Evolutionary conservation across 257 asterid species (phyloP).

Genomic region (Solanum peruvianum): DNA sequence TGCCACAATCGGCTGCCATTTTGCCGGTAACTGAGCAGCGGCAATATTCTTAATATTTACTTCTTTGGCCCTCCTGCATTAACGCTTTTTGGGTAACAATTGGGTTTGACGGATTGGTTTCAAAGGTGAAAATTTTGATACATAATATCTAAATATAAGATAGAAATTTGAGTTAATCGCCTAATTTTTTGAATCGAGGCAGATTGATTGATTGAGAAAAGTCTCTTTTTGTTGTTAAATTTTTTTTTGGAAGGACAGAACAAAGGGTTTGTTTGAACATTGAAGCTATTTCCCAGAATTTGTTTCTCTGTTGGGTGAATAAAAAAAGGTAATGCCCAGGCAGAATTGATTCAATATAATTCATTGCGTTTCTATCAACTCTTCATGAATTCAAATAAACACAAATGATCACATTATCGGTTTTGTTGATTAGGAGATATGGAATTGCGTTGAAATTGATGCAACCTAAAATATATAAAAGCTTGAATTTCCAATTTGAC

Average conservation of each 20-base stretch:
- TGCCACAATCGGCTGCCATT: not conserved
- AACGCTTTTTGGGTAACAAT: not conserved
- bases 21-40: not conserved
- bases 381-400: not conserved
- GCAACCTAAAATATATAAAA: not conserved
- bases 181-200: not conserved
- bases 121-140: not conserved
- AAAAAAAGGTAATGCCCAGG: not conserved
- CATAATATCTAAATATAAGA: not conserved
- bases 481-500: not conserved
- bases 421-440: not conserved
- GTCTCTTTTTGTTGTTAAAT: not conserved
- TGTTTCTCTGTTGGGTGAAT: not conserved
- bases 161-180: not conserved
- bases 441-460: not conserved
- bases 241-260: not conserved
- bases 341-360: not conserved
- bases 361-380: not conserved
- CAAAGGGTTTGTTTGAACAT: not conserved
- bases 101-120: not conserved
- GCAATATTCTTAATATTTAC: not conserved
- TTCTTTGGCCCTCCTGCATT: not conserved
- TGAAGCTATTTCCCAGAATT: not conserved
- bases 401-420: not conserved
- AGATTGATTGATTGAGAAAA: not conserved